These are phyloP conservation scores for Rhodomyrtus tomentosa DNA, from an alignment of 345 rosid species.

Conservation along the genomic window DNA sequence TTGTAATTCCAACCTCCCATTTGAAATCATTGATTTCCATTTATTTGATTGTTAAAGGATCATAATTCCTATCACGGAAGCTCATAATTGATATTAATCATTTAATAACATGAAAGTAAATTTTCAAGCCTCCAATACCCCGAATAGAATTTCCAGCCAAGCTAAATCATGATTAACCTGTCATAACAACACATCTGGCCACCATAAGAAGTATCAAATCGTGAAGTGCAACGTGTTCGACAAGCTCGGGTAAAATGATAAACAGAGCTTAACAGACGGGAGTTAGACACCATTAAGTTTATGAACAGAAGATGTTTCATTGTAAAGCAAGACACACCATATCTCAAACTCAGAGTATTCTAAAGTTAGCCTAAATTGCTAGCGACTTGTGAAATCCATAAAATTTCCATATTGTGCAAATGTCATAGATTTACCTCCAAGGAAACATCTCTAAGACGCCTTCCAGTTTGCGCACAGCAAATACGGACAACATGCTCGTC, in stretches of 20 bases:
- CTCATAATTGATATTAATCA: not conserved
- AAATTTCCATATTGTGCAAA: not conserved
- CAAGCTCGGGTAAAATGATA: not conserved
- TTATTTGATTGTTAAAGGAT: not conserved
- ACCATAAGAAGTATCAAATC: not conserved
- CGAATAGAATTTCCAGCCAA: not conserved
- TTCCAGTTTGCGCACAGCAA: slow-evolving; percentile 97
- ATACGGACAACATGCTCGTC: slow-evolving; percentile 83
- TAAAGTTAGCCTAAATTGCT: not conserved
- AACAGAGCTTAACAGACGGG: not conserved
- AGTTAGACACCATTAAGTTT: not conserved
- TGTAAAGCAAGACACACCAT: not conserved
- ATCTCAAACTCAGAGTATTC: not conserved
- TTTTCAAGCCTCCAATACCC: not conserved
- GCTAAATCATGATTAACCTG: not conserved
- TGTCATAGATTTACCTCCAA: slow-evolving; percentile 50
- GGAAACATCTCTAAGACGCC: slow-evolving; percentile 82
- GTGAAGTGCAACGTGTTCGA: not conserved
- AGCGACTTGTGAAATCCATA: not conserved
- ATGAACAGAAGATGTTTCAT: not conserved
- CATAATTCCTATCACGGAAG: not conserved
- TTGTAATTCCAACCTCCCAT: not conserved
- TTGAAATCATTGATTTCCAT: not conserved
- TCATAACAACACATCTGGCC: not conserved
- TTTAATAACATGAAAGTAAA: not conserved